Evolutionary conservation across 176 grass and related monocot species (phyloP), one percentile per base, ranked within the genome.

Genomic region (Stipa capillata): DNA sequence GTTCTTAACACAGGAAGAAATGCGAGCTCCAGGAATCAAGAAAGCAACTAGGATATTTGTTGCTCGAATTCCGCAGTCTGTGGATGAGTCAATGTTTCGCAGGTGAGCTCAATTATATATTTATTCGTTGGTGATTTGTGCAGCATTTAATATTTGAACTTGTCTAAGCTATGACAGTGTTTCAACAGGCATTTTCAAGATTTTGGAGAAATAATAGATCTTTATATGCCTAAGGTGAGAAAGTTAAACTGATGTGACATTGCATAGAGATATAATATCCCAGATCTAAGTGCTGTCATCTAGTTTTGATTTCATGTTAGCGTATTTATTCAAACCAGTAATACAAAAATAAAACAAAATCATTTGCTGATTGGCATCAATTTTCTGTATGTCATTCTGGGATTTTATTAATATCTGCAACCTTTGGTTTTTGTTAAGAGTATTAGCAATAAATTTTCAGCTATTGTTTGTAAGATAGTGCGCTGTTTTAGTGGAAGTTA

Each of bases 1-100:
- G 71, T 74, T 81, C 66, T 71, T 20, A 76, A 84, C 62, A 53
- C 53, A 94, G 92, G 92, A 94, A 86, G 92, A 94, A 88, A 94
- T 94, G 92, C 88, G 83, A 73, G 82, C 40, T 27, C 60, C 83
- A 84, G 62, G 87, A 79, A 85, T 36, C 11, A 91, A 94, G 79
- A 94, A 91, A 78, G 92, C 89, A 56, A 94, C 92, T 51, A 81
- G 92, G 43, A 94, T 94, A 80, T 94, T 94, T 89, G 92, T 94
- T 70, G 92, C 92, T 63, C 90, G 92, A 36, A 94, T 94, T 73
- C 83, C 92, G 43, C 89, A 84, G 53, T 91, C 89, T 79, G 92
- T 94, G 13, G 76, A 88, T 37, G 92, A 94, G 62, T 63, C 83
- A 37, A 89, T 91, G 92, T 94, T 94, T 57, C 86, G 89, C n/a